Percentiles rank a stretch among this genome's conserved stretches.
Conservation (phyloP, 805 yeast genomes). For the Metschnikowia picachoensis region DNA sequence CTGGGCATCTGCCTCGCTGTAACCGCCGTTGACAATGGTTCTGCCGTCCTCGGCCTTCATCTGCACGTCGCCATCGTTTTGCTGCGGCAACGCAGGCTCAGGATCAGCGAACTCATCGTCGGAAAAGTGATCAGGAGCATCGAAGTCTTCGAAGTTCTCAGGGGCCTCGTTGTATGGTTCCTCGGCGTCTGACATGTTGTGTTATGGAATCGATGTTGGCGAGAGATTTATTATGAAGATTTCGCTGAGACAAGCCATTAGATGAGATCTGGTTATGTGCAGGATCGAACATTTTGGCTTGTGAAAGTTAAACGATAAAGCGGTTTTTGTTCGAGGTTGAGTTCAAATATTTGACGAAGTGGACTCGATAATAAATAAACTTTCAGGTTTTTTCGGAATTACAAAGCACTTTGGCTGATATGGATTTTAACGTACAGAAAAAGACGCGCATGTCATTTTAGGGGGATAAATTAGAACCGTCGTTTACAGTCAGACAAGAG, state of each 20-base stretch:
- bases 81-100: conserved; percentile 21
- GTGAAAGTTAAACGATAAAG: no score
- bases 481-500: no score
- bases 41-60: conserved; percentile 66
- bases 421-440: no score
- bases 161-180: conserved; percentile 64
- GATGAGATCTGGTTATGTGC: neutral
- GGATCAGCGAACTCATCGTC: conserved; percentile 57
- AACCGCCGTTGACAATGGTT: conserved; percentile 66
- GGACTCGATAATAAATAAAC: no score
- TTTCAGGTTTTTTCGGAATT: no score
- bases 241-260: conserved; percentile 1
- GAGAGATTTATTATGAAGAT: conserved; percentile 3
- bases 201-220: conserved; percentile 1
- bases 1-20: conserved; percentile 51
- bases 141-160: conserved; percentile 75
- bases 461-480: no score
- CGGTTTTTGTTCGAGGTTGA: no score
- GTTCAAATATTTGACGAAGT: no score
- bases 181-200: conserved; percentile 40
- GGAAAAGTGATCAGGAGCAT: conserved; percentile 73
- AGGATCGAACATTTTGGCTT: neutral
- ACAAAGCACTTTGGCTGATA: no score
- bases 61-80: conserved; percentile 35
- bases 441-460: no score